phyloP scores from a whole-genome alignment of 805 yeast genomes.

The Nadsonia fulvescens region DNA sequence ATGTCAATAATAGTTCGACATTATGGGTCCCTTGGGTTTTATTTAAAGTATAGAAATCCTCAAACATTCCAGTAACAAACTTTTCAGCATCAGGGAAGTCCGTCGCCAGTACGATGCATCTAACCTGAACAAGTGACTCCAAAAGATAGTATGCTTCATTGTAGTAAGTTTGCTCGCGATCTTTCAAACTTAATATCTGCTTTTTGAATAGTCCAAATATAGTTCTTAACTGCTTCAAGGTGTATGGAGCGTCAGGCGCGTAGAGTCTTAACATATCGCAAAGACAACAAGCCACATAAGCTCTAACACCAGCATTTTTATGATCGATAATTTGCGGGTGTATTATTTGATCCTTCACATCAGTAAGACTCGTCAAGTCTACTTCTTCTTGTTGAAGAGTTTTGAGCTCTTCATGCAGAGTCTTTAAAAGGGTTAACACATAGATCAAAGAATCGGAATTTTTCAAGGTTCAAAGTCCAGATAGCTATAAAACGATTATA shows the following conservation, averaged over 20 bases:
- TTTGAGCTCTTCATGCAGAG: slow-evolving; percentile 45
- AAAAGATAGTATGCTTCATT: slow-evolving; percentile 46
- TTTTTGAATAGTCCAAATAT: slow-evolving; percentile 49
- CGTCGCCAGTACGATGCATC: slow-evolving; percentile 54
- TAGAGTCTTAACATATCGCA: slow-evolving; percentile 58
- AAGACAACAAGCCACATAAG: slow-evolving; percentile 52
- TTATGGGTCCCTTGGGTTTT: slow-evolving; percentile 29
- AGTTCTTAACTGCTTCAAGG: slow-evolving; percentile 34
- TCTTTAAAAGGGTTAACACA: too few relatives aligned
- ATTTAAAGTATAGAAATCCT: slow-evolving; percentile 38
- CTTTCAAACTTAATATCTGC: slow-evolving; percentile 37
- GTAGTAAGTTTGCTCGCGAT: slow-evolving; percentile 37
- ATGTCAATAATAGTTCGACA: slow-evolving; percentile 45
- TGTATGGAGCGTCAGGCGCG: slow-evolving; percentile 86
- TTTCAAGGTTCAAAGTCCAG: too few relatives aligned
- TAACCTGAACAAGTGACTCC: slow-evolving; percentile 53
- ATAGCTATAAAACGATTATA: too few relatives aligned
- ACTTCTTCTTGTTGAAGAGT: slow-evolving; percentile 41
- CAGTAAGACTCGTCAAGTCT: slow-evolving; percentile 27
- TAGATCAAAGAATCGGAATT: too few relatives aligned
- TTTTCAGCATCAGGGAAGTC: slow-evolving; percentile 49
- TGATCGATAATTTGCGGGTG: slow-evolving; percentile 41
- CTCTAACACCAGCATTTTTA: slow-evolving; percentile 50
- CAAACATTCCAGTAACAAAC: slow-evolving; percentile 38
- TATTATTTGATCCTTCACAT: slow-evolving; percentile 32